Conservation (phyloP, 768 basidiomycete genomes). For the Pholiota microspora region DNA sequence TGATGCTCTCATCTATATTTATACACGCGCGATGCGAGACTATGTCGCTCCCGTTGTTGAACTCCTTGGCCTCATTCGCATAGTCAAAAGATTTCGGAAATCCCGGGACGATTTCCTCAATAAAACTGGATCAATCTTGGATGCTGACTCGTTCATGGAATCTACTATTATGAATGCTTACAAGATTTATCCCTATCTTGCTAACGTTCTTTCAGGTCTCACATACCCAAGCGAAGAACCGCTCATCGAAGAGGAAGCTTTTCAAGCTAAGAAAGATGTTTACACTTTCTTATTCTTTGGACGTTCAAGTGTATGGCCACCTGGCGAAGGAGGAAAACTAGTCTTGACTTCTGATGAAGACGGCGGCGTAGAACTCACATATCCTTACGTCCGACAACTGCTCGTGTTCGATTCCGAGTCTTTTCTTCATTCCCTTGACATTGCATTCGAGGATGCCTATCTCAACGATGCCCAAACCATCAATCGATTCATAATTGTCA, state of each 20-base stretch:
- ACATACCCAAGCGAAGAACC: conserved; percentile 84
- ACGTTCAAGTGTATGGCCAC: conserved; percentile 75
- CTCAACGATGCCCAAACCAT: conserved; percentile 73
- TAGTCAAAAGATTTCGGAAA: conserved; percentile 56
- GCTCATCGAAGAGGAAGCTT: conserved; percentile 61
- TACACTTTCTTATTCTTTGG: conserved; percentile 87
- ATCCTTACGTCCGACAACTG: conserved; percentile 84
- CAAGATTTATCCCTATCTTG: conserved; percentile 89
- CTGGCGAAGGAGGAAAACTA: conserved; percentile 65
- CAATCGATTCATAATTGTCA: conserved; percentile 79
- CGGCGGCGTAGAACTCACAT: conserved; percentile 76
- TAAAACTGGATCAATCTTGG: conserved; percentile 25
- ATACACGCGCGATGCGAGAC: conserved; percentile 84
- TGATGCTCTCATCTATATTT: conserved; percentile 93
- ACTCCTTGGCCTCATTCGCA: conserved; percentile 72
- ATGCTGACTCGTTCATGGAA: conserved; percentile 44
- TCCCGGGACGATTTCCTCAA: conserved; percentile 29
- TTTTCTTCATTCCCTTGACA: conserved; percentile 89
- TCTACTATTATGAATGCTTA: conserved; percentile 71
- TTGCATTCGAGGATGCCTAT: conserved; percentile 92
- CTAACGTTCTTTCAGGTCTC: conserved; percentile 75
- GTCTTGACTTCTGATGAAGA: conserved; percentile 76
- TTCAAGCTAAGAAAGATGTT: conserved; percentile 66
- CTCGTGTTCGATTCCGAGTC: conserved; percentile 91
- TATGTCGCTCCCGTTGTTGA: conserved; percentile 89